Base-by-base conservation (phyloP, 495 filamentous ascomycete species). In the Penicillium mononematosum region DNA sequence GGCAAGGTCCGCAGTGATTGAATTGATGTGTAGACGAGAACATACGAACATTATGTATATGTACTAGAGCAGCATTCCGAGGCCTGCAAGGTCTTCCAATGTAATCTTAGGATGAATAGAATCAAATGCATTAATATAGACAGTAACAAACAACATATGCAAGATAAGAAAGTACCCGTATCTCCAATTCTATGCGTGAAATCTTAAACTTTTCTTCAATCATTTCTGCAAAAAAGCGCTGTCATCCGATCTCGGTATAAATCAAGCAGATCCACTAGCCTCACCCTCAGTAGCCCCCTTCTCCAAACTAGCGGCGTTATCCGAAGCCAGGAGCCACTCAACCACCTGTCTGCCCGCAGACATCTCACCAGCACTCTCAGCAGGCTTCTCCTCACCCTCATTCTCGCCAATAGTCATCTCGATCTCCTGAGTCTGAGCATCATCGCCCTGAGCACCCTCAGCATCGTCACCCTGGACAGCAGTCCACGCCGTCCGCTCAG, bases 401-500 rank as follows among this genome's bases (percentile, higher is more conserved):
- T 43, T 55, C 47, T 62, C 69, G 4, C 65, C 69, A 66, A 67
- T 53, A 31, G 63, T 64, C 55, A 66, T 60, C 61, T 72, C 70
- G 29, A 62, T 67, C 56, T 70, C 68, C 53, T 73, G 61, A 10
- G 39, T 60, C 45, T 62, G 49, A 11, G 57, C 55, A 27, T 65
- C 65, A 39, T 58, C 47, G 25, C 56, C 59, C 41, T 54, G 59
- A 46, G 53, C 58, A 5, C 39, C 57, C 20, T 59, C 53, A 43
- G 46, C 66, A n/a, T 62, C 45, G 9, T 48, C 29, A 31, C 29
- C 63, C 17, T 60, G 66, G 50, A 64, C 56, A 39, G 64, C 59
- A 45, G 60, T 61, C 76, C 76, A 79, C 42, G 75, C 75, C 27
- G 72, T 85, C 48, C 88, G 75, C 73, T 92, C 88, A 4, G 93